Evolutionary conservation across 805 yeast genomes (phyloP), one percentile per base, ranked within the genome.

Genomic region (Yamadazyma endophytica): DNA sequence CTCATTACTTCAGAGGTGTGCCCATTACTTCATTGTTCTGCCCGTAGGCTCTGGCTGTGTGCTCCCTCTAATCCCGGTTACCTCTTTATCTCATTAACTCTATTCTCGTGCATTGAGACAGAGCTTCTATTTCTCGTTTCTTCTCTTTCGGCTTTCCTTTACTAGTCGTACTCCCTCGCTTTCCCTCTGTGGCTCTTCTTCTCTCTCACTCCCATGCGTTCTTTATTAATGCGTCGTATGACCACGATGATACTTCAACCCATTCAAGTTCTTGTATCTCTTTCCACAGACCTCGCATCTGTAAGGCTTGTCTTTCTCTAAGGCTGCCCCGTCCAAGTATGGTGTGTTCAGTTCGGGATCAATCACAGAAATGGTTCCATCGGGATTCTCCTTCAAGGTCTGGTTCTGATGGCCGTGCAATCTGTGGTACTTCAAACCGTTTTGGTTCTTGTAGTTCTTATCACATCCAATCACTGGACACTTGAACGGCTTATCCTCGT

Each of bases 401-500:
- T 90, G 98, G 54, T 90, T 89, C 60, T 89, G 97, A 61, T 90
- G 98, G 24, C 98, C 98, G 57, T 90, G 98, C 36, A 83, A 66
- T 43, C 96, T 74, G 61, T 92, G 98, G 60, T 92, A 92, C 58
- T 92, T 92, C 52, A 92, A 70, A 12, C 98, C 98, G 54, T 92
- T 92, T 63, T 92, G 98, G 59, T 92, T 92, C 65, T 92, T 92
- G 60, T 92, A 92, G 17, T 90, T 89, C 68, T 92, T 92, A 48
- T 89, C 97, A 61, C 98, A 92, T 6, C 98, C 98, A 50, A 88
- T 84, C 26, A 92, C 98, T 0, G 97, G 98, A 64, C 98, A 92
- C 56, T 83, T 88, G 66, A 82, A 92, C 18, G 98, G 98, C 58
- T 92, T 81, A 55, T 87, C 84, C 46, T 89, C 96, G 36, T 85